These are phyloP conservation scores for Apiotrichum veenhuisii DNA, from an alignment of 1,284 basidiomycete species.

Conservation along the genomic window DNA sequence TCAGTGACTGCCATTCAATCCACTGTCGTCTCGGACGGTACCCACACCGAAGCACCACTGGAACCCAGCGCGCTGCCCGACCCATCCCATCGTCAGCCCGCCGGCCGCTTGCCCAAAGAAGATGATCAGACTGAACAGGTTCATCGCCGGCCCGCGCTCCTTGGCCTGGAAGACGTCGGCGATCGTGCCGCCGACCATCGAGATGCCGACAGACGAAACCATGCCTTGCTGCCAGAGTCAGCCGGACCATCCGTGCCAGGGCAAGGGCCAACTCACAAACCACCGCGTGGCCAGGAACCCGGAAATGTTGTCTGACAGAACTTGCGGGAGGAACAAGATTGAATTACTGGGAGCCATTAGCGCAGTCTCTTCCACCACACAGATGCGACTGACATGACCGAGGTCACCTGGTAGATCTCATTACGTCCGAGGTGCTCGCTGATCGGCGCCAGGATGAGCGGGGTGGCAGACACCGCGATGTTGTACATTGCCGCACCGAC, in stretches of 20 bases:
- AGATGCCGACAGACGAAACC: conserved; percentile 34
- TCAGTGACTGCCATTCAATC: no score
- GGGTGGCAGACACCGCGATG: conserved; percentile 36
- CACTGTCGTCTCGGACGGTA: background rate
- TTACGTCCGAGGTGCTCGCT: conserved; percentile 44
- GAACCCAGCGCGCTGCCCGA: conserved; percentile 30
- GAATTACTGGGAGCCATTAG: conserved; percentile 10
- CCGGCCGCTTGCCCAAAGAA: conserved; percentile 36
- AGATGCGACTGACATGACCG: conserved; percentile 28
- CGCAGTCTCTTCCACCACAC: no score
- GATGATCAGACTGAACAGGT: conserved; percentile 46
- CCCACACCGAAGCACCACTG: conserved; percentile 41
- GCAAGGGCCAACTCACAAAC: conserved; percentile 8
- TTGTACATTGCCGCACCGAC: conserved; percentile 30
- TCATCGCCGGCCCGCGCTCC: conserved; percentile 50
- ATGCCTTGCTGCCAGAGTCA: conserved; percentile 29
- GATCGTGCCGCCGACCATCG: conserved; percentile 46
- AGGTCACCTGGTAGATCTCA: conserved; percentile 40
- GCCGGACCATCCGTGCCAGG: no score
- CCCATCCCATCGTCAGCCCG: conserved; percentile 25
- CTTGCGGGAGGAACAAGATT: conserved; percentile 46
- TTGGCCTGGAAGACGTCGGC: conserved; percentile 46
- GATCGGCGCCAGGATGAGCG: conserved; percentile 42
- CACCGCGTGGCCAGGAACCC: conserved; percentile 43
- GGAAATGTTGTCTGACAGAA: conserved; percentile 33